These are phyloP conservation scores for Colletotrichum theobromicola DNA, from an alignment of 2,329 filamentous ascomycete species.

Conservation along the genomic window DNA sequence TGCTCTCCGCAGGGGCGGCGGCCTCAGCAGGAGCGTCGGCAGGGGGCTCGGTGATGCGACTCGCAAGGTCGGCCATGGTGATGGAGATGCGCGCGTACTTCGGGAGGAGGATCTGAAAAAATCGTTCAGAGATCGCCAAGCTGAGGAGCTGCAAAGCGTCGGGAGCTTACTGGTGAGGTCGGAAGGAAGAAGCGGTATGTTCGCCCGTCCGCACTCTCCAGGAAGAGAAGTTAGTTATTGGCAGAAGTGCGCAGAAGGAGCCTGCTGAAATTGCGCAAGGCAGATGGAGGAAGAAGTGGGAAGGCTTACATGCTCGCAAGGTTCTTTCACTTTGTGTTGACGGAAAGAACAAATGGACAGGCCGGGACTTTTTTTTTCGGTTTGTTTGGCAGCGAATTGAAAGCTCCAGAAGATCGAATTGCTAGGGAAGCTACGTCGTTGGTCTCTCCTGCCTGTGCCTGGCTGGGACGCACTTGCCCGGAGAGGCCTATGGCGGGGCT, in stretches of 20 bases:
- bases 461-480: background rate
- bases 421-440: conserved; percentile 15
- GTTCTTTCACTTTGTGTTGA: background rate
- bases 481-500: conserved; percentile 15
- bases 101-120: background rate
- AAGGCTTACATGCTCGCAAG: background rate
- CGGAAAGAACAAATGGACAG: background rate
- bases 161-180: conserved; percentile 7
- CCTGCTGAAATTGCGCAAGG: background rate
- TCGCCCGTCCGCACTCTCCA: background rate
- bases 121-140: conserved; percentile 3
- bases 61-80: conserved; percentile 55
- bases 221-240: background rate
- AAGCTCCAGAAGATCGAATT: background rate
- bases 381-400: background rate
- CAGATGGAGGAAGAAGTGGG: background rate
- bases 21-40: conserved; percentile 25
- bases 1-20: conserved; percentile 23
- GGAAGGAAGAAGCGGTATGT: conserved; percentile 8
- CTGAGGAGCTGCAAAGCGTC: conserved; percentile 17
- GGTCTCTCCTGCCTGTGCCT: conserved; percentile 15
- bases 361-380: background rate
- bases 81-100: background rate
- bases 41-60: conserved; percentile 52
- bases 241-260: background rate